Conservation (phyloP, 768 basidiomycete species). For the Phallus indusiatus region DNA sequence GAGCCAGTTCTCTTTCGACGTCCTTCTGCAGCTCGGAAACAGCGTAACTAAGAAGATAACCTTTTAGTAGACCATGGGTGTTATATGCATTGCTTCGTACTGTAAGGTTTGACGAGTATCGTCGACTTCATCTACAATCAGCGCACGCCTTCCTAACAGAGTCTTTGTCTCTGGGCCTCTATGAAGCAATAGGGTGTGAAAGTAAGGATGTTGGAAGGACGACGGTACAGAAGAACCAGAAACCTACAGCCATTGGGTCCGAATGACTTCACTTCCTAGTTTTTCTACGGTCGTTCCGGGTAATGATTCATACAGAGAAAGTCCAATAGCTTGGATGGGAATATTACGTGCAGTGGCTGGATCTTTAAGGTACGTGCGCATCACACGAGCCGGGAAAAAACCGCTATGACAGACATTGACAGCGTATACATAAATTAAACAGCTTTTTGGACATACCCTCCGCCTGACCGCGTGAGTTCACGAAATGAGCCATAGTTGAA, state of each 20-base stretch:
- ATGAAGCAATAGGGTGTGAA: not conserved
- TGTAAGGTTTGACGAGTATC: slow-evolving; percentile 84
- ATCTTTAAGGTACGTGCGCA: slow-evolving; percentile 84
- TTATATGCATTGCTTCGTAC: slow-evolving; percentile 37
- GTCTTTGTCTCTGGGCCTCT: slow-evolving; percentile 60
- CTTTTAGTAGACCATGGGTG: slow-evolving; percentile 1
- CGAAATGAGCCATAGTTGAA: too few species aligned
- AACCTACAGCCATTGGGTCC: slow-evolving; percentile 93
- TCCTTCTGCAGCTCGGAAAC: slow-evolving; percentile 84
- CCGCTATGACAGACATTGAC: slow-evolving; percentile 42
- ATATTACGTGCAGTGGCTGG: slow-evolving; percentile 63
- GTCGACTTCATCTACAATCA: slow-evolving; percentile 87
- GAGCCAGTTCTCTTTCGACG: slow-evolving; percentile 59
- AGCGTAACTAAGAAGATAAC: slow-evolving; percentile 56
- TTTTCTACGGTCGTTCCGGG: slow-evolving; percentile 64
- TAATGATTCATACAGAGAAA: slow-evolving; percentile 89
- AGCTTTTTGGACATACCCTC: slow-evolving; percentile 53
- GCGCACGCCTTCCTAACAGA: slow-evolving; percentile 68
- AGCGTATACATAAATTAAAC: slow-evolving; percentile 12
- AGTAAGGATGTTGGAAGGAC: not conserved
- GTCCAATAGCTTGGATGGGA: slow-evolving; percentile 92
- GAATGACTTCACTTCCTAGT: slow-evolving; percentile 75
- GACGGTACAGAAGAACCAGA: slow-evolving; percentile 7
- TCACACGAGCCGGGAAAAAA: slow-evolving; percentile 91
- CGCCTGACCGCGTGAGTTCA: slow-evolving; percentile 35